Evolutionary conservation across 2,329 filamentous ascomycete genomes (phyloP).

Genomic region (Shiraia bambusicola): DNA sequence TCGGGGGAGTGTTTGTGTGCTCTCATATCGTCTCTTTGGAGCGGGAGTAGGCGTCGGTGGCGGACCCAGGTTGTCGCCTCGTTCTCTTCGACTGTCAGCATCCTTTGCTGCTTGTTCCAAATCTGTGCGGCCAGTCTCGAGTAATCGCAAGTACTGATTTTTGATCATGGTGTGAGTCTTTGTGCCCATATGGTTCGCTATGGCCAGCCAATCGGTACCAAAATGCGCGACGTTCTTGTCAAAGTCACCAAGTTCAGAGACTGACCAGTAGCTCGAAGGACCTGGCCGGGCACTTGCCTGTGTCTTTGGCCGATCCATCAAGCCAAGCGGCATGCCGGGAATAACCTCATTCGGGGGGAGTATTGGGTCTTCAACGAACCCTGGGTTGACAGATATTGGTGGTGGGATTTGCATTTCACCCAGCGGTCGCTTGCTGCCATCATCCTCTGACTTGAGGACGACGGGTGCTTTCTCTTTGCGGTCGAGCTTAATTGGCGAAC

Average conservation of each 20-base stretch:
- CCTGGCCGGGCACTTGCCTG: constrained; percentile 53
- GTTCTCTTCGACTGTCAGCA: constrained; percentile 45
- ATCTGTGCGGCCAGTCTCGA: constrained; percentile 48
- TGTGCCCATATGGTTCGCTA: constrained; percentile 76
- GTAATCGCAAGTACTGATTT: constrained; percentile 52
- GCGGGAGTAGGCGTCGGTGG: constrained; percentile 53
- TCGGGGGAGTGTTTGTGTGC: constrained; percentile 43
- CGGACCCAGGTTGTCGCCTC: constrained; percentile 50
- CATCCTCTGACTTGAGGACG: constrained; percentile 40
- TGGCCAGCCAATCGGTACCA: constrained; percentile 75
- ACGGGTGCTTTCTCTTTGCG: constrained; percentile 34
- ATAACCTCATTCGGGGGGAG: constrained; percentile 22
- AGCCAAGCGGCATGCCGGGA: constrained; percentile 22
- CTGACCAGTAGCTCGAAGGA: constrained; percentile 84
- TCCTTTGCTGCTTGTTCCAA: constrained; percentile 46
- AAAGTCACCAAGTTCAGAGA: constrained; percentile 78
- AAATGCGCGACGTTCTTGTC: constrained; percentile 70
- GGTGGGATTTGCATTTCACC: constrained; percentile 33
- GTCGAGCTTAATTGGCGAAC: constrained; percentile 40
- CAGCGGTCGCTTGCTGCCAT: constrained; percentile 28
- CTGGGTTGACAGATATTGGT: constrained; percentile 27
- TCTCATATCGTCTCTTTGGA: constrained; percentile 51
- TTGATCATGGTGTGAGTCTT: constrained; percentile 82
- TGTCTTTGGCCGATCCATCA: constrained; percentile 40
- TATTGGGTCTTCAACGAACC: constrained; percentile 31